A percentile compares a stretch with the other conserved stretches of the same genome.
Evolutionary conservation across 331 rosid species (phyloP).

Genomic region (Acacia pycnantha): DNA sequence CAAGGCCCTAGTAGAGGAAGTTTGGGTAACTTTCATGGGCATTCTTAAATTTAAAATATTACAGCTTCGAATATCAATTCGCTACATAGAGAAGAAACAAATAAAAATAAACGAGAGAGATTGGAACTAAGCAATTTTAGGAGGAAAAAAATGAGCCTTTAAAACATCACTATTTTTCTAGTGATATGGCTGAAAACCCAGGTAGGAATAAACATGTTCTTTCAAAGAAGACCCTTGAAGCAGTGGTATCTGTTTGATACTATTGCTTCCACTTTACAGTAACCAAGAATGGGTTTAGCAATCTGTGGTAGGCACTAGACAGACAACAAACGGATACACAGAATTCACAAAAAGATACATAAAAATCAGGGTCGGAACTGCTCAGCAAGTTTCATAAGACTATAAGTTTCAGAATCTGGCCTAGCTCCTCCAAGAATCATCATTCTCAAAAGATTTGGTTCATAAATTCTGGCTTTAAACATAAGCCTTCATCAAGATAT

Average conservation of each 20-base stretch:
- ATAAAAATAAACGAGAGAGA: too few species aligned
- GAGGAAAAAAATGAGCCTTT: too few species aligned
- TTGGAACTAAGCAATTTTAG: too few species aligned
- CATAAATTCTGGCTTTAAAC: constrained; percentile 84
- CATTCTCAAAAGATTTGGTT: constrained; percentile 72
- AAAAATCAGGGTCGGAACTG: constrained; percentile 55
- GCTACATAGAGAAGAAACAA: too few species aligned
- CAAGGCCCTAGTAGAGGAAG: too few species aligned
- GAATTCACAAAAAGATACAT: not conserved
- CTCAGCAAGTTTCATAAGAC: constrained; percentile 85
- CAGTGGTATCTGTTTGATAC: not conserved
- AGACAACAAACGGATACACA: constrained; percentile 2
- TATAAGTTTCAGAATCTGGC: constrained; percentile 86
- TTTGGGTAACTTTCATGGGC: too few species aligned
- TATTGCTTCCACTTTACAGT: constrained; percentile 14
- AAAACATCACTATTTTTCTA: too few species aligned
- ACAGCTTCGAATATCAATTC: too few species aligned
- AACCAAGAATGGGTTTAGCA: too few species aligned
- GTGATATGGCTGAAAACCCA: too few species aligned
- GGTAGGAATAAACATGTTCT: too few species aligned
- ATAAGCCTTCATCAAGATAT: constrained; percentile 79
- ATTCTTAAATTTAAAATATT: too few species aligned
- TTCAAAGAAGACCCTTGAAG: not conserved
- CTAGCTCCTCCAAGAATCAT: constrained; percentile 87
- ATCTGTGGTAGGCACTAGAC: not conserved